Conservation (phyloP, 208 protist genomes). For the Leishmania tarentolae region DNA sequence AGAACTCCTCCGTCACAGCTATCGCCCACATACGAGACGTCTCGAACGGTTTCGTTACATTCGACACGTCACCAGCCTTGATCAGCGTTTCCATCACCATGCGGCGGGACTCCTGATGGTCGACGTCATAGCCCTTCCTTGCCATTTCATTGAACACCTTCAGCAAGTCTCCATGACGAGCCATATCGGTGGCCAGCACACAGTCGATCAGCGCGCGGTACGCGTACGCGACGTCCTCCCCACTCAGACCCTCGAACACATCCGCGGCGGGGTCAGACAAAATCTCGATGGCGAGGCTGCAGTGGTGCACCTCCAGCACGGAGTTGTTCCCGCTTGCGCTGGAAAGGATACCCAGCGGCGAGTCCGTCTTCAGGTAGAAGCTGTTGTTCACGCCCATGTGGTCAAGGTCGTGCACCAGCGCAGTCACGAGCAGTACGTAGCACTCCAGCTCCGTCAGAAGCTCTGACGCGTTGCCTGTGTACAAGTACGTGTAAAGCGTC, state of each 20-base stretch:
- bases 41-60: conserved; percentile 88
- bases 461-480: conserved; percentile 44
- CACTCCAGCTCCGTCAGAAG: conserved; percentile 76
- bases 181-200: conserved; percentile 88
- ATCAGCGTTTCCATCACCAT: conserved; percentile 71
- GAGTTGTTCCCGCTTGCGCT: conserved; percentile 82
- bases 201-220: conserved; percentile 83
- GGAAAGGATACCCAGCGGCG: conserved; percentile 81
- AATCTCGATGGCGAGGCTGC: conserved; percentile 87
- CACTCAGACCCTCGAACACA: conserved; percentile 68
- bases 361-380: conserved; percentile 90
- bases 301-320: conserved; percentile 90
- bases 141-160: conserved; percentile 34
- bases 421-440: conserved; percentile 79
- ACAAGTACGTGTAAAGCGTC: conserved; percentile 79
- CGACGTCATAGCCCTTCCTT: conserved; percentile 25
- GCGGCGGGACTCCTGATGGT: conserved; percentile 21
- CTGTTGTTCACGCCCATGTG: conserved; percentile 93
- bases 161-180: conserved; percentile 21
- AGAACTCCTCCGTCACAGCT: conserved; percentile 90
- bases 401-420: conserved; percentile 84
- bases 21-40: conserved; percentile 82
- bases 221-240: conserved; percentile 42
- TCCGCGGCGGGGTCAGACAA: conserved; percentile 72
- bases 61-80: conserved; percentile 86